Base-by-base conservation (phyloP, 306 rosid genomes). In the Luffa acutangula region DNA sequence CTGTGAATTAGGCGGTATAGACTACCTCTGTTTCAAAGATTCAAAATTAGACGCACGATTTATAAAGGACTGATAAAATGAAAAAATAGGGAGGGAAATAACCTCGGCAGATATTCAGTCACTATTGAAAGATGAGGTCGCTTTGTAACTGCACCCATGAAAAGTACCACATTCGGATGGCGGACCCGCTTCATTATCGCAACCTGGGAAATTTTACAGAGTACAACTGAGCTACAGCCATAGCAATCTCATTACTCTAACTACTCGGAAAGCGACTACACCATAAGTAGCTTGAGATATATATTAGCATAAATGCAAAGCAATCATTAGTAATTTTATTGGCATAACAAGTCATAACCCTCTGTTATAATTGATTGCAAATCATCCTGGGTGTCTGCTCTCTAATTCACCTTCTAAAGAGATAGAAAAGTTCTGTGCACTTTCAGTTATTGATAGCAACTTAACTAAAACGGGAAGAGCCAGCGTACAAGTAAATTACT, bases 121-220 rank as follows among this genome's bases (percentile, higher is more conserved):
- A 95, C 97, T 71, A 93, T 95, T 15, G 99, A 95, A 64, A 95
- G 87, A 87, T 93, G 87, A 14, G 99, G 97, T 51, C 92, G 84
- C 83, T 89, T 93, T 17, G 99, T 95, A 69, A 95, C 99, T 31
- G 97, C 97, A 39, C 97, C 99, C 99, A 95, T 95, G 89, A 95
- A 95, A 53, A 95, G 97, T 80, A 95, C 99, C 72, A 95, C 91
- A 80, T 93, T 93, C 43, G 97, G 99, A 89, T 93, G 99, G 66
- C 99, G 96, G 15, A 95, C 96, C 9, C 96, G 97, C 84, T 95
- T 95, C 99, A 95, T 93, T 82, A 95, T 95, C 59, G 99, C 93
- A 82, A 95, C 99, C 99, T 95, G 85, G 76, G 76, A 66, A 65
- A 14, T 78, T 51, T 67, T 79, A 72, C 37, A 67, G 81, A 81